Conservation (phyloP, 2,329 filamentous ascomycete genomes). For the Drechslerella dactyloides region DNA sequence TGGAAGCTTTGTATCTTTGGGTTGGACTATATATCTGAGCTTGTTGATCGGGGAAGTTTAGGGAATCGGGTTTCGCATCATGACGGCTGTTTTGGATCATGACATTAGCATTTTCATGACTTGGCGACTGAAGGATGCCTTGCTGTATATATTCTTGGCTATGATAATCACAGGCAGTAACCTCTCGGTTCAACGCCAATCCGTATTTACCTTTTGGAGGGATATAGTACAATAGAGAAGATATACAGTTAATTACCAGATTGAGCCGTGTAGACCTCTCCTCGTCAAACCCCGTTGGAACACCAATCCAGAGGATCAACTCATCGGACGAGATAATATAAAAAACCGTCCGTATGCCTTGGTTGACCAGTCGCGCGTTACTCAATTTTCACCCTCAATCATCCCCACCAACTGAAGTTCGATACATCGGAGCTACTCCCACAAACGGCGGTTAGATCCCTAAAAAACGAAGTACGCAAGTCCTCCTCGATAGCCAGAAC, state of each 20-base stretch:
- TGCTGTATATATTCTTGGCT: not conserved
- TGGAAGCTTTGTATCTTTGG: constrained; percentile 62
- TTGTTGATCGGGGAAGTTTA: constrained; percentile 57
- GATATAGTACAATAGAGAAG: not conserved
- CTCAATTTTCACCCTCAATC: not conserved
- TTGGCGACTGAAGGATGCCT: not conserved
- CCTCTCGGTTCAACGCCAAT: not conserved
- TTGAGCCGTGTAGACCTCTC: not conserved
- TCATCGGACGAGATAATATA: too few relatives aligned
- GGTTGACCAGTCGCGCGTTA: too few relatives aligned
- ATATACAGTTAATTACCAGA: not conserved
- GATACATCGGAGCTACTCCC: constrained; percentile 2
- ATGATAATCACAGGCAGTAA: not conserved
- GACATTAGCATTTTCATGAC: not conserved
- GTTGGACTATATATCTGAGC: constrained; percentile 65
- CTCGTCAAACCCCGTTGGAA: too few relatives aligned
- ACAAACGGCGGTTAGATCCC: constrained; percentile 24
- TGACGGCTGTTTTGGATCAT: not conserved
- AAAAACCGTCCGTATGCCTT: too few relatives aligned
- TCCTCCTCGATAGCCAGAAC: constrained; percentile 40
- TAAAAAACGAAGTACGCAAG: constrained; percentile 25
- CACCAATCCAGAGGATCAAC: too few relatives aligned
- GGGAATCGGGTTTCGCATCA: not conserved
- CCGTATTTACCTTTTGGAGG: not conserved
- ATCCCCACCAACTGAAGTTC: constrained; percentile 30